Evolutionary conservation across 169 alveolate genomes (phyloP), one percentile per base, ranked within the genome.

Genomic region (Cystoisospora suis): DNA sequence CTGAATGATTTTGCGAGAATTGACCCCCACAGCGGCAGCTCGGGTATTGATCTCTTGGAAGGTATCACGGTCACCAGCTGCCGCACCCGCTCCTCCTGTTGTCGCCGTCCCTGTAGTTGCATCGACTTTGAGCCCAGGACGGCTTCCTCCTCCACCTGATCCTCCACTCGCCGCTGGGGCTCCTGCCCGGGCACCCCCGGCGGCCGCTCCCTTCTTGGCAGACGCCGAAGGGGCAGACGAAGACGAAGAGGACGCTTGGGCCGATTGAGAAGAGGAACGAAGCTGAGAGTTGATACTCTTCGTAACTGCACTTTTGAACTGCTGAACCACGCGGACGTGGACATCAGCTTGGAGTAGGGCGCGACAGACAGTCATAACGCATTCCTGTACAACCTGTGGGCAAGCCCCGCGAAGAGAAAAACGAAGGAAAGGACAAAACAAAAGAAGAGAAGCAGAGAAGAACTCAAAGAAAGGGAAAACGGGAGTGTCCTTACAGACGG

Each of bases 321-420:
- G 94, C 69, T 96, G 96, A 38, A 98, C 98, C 65, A 93, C 95
- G 44, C 96, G 95, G 34, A 97, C 97, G 91, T 98, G 97, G 40
- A 98, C 99, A 94, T 98, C 99, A 46, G 99, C 96, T 86, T 95
- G 95, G 72, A 98, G 93, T 69, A 98, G 92, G 49, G 99, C 99
- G 6, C 95, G 93, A 27, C 97, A 95, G 40, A 98, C 96, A 65
- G 97, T 98, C 87, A 94, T 95, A 70, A 97, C 89, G 58, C 96
- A 95, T 77, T 93, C 95, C 86, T 94, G 95, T 36, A 96, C 88
- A 5, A 95, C 95, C 89, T 94, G 86, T 42, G 23, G 6, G 36
- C 9, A 9, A 29, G 29, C 77, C 20, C 77, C n/a, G n/a, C n/a
- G 12, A 32, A 12, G n/a, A 12, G 40, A 77, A 20, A 49, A 29